Percentiles rank a stretch among this genome's conserved stretches.
Conservation (phyloP, 2,329 filamentous ascomycete genomes). For the Fusarium sp. region DNA sequence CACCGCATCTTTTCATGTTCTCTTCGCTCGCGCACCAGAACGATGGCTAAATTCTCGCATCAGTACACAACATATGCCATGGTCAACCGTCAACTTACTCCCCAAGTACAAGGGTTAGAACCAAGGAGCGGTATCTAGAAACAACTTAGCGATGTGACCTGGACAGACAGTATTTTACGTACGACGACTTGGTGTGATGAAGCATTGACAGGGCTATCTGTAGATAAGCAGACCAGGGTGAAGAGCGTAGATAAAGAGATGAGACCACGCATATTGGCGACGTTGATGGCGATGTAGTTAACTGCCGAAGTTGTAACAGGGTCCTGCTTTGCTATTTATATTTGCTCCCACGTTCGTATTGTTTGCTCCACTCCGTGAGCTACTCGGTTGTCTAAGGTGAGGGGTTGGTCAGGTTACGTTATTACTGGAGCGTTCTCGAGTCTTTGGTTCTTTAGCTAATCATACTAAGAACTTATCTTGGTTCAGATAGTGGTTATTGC, state of each 20-base stretch:
- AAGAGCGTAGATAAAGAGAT: neutral
- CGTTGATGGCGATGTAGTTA: neutral
- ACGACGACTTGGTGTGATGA: slow-evolving; percentile 1
- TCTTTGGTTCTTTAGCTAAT: neutral
- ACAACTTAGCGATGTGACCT: neutral
- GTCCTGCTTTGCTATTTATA: neutral
- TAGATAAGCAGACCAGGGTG: neutral
- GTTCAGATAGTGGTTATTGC: neutral
- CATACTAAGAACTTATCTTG: neutral
- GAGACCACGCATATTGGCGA: neutral
- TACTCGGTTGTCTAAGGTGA: neutral
- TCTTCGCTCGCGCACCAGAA: slow-evolving; percentile 13
- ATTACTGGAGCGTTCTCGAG: neutral
- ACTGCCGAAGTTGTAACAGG: neutral
- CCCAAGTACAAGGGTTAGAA: slow-evolving; percentile 9
- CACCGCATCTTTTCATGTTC: slow-evolving; percentile 7
- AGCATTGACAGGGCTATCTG: neutral
- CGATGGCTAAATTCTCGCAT: neutral
- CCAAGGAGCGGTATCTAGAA: slow-evolving; percentile 4
- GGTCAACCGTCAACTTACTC: neutral
- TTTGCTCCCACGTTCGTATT: neutral
- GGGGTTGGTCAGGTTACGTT: neutral
- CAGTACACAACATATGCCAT: neutral
- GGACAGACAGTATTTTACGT: neutral
- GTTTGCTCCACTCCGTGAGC: neutral